These are phyloP conservation scores for Chrysoporthe austroafricana DNA, from an alignment of 2,329 filamentous ascomycete genomes.

Conservation along the genomic window DNA sequence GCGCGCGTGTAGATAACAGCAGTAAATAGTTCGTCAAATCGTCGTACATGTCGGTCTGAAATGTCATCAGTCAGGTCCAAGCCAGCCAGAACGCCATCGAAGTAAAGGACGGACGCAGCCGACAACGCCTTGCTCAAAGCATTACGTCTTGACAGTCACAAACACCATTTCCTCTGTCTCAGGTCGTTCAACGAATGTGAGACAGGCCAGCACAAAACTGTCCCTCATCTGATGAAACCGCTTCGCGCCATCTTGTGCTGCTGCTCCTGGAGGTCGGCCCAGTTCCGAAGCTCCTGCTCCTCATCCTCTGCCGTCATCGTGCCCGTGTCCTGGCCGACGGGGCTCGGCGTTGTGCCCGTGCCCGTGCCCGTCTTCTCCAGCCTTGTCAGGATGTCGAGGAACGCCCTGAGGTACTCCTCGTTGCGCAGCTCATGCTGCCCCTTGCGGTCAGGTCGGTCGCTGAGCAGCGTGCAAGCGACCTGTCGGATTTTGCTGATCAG, in stretches of 20 bases:
- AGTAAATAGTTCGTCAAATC: background rate
- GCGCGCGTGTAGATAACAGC: background rate
- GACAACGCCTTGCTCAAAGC: background rate
- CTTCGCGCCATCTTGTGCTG: conserved; percentile 58
- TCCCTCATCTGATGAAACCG: background rate
- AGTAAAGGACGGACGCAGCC: conserved; percentile 45
- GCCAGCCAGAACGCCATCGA: background rate
- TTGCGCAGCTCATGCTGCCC: conserved; percentile 58
- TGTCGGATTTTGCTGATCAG: conserved; percentile 84
- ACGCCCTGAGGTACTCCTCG: conserved; percentile 72
- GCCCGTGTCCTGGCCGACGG: conserved; percentile 35
- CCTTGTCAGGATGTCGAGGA: conserved; percentile 75
- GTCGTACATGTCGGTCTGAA: background rate
- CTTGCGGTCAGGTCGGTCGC: conserved; percentile 56
- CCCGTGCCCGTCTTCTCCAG: conserved; percentile 66
- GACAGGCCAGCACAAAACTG: background rate
- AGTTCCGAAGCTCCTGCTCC: conserved; percentile 74
- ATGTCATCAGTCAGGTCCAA: background rate
- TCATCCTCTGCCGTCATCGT: conserved; percentile 64
- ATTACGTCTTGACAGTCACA: background rate
- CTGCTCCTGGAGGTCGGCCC: conserved; percentile 79
- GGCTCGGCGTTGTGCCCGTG: conserved; percentile 30
- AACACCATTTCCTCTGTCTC: background rate
- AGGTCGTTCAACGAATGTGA: background rate
- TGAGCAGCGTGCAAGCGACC: conserved; percentile 79